Base-by-base conservation (phyloP, 2,329 filamentous ascomycete species). In the Pleoardoris graminearum region DNA sequence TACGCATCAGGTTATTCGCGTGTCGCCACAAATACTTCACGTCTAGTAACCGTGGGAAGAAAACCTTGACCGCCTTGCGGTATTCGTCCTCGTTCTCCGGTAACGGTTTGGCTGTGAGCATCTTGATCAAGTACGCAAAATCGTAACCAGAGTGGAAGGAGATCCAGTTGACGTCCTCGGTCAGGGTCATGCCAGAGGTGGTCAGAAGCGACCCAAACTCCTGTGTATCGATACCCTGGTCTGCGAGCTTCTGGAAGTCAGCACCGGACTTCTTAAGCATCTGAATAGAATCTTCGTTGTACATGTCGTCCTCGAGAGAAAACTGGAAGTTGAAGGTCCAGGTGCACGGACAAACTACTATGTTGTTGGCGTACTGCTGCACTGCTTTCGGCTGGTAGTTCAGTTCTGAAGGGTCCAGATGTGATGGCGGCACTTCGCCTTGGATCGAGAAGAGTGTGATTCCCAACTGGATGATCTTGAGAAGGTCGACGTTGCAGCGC, bases 241-340 rank as follows among this genome's bases (percentile, higher is more conserved):
- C 87, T 50, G 93, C 88, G 58, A 96, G 86, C 55, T 87, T 83
- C 48, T 84, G 81, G 60, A 99, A 97, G 72, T 97, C 91, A 56
- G 97, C 92, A n/a, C 94, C 94, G 1, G 91, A 90, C 66, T 90
- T 88, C 63, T 91, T 87, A 17, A 97, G 82, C 63, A 96, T 91
- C 60, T 94, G 89, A 61, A 97, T 97, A 14, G 91, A 97, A 52
- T 91, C 89, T 70, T 96, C 89, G 58, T 95, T 94, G 76, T 95
- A 97, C 94, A 99, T 99, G 76, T 99, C 94, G 33, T 93, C 86
- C 61, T 94, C 89, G 8, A 97, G 81, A 1, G 91, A 94, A 75
- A 97, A 99, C 65, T 92, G 88, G 77, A 99, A 99, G 80, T 99
- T 97, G 82, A 99, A 99, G 64, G 97, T 93, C 94, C 94, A 99